These are phyloP conservation scores for Cladosporium colombiae DNA, from an alignment of 2,329 filamentous ascomycete genomes.

Conservation along the genomic window DNA sequence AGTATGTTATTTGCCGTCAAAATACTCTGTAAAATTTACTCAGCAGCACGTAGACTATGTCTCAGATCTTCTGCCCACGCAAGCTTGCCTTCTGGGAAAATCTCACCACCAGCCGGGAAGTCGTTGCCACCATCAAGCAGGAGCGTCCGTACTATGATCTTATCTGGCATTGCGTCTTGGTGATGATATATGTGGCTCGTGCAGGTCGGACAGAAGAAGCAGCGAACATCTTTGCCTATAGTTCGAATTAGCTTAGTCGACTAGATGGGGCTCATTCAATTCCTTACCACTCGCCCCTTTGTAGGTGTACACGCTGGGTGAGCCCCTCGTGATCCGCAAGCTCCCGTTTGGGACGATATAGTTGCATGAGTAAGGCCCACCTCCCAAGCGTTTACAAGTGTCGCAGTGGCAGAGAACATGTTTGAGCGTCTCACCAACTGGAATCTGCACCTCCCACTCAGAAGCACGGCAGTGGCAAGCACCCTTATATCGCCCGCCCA, in stretches of 20 bases:
- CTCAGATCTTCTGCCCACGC: slow-evolving; percentile 38
- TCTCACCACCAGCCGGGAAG: slow-evolving; percentile 40
- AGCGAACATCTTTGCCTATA: slow-evolving; percentile 38
- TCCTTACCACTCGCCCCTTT: slow-evolving; percentile 35
- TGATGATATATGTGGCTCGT: slow-evolving; percentile 45
- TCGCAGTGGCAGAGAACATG: slow-evolving; percentile 42
- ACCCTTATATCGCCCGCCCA: slow-evolving; percentile 27
- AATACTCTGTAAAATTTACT: neutral
- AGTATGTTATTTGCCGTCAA: neutral
- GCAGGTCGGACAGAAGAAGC: slow-evolving; percentile 42
- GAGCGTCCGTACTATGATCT: slow-evolving; percentile 43
- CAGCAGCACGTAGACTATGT: slow-evolving; percentile 19
- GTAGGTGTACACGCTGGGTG: slow-evolving; percentile 36
- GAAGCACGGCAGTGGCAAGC: slow-evolving; percentile 38
- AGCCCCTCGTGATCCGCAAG: slow-evolving; percentile 32
- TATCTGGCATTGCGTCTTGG: slow-evolving; percentile 43
- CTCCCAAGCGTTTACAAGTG: slow-evolving; percentile 40
- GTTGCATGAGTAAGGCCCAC: slow-evolving; percentile 41
- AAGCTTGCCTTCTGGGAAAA: slow-evolving; percentile 41
- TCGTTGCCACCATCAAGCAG: slow-evolving; percentile 40
- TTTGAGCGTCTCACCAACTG: slow-evolving; percentile 25
- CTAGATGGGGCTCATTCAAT: neutral
- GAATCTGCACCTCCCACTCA: slow-evolving; percentile 31
- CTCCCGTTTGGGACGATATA: slow-evolving; percentile 38
- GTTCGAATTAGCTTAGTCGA: neutral